A percentile compares a stretch with the other conserved stretches of the same genome.
These are phyloP conservation scores for Wickerhamomyces silvicola DNA, from an alignment of 805 yeast genomes.

Conservation along the genomic window DNA sequence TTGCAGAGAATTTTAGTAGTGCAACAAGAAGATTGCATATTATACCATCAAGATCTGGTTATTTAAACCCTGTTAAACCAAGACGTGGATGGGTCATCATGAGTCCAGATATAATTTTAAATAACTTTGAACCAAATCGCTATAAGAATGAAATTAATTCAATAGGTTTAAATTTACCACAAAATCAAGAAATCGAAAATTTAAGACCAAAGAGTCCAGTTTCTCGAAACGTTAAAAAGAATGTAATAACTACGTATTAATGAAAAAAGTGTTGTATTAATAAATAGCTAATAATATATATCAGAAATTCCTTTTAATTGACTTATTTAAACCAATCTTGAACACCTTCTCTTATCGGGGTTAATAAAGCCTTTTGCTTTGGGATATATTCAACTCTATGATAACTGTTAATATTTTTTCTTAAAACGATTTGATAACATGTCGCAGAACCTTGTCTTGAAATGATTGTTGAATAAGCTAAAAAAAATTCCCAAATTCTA, in stretches of 20 bases:
- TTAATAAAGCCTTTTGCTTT: constrained; percentile 63
- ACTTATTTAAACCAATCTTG: constrained; percentile 46
- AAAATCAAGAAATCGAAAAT: constrained; percentile 65
- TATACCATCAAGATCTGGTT: constrained; percentile 67
- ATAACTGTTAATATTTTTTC: constrained; percentile 82
- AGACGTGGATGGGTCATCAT: constrained; percentile 90
- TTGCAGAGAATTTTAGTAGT: constrained; percentile 84
- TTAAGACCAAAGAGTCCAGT: constrained; percentile 81
- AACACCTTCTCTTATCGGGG: constrained; percentile 47
- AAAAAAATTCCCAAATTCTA: constrained; percentile 89
- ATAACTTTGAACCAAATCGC: constrained; percentile 52
- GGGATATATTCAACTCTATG: constrained; percentile 82
- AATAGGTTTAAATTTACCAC: constrained; percentile 55
- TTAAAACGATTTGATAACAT: constrained; percentile 82
- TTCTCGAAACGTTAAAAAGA: constrained; percentile 10
- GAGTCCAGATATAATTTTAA: constrained; percentile 74
- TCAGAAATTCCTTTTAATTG: neutral
- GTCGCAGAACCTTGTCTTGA: constrained; percentile 93
- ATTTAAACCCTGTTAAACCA: constrained; percentile 51
- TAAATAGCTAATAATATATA: neutral
- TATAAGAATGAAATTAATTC: constrained; percentile 38
- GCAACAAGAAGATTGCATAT: constrained; percentile 81
- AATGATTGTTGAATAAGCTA: constrained; percentile 74
- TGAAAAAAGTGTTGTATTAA: neutral
- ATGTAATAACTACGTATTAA: neutral